Evolutionary conservation across 73 alveolate species (phyloP), one percentile per base, ranked within the genome.

Genomic region (Paramecium pentaurelia): DNA sequence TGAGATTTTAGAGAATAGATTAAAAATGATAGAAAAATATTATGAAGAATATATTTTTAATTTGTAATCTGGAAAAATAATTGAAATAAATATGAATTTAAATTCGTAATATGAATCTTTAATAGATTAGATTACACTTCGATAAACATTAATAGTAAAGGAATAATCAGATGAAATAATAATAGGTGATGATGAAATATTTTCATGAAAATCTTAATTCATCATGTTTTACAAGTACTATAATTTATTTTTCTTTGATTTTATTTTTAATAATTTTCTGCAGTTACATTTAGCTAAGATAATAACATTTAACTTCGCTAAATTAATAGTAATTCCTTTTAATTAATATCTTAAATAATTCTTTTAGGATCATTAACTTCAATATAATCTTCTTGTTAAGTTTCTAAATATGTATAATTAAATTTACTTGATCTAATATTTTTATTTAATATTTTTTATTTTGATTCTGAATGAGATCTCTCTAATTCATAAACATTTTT

Each of bases 181-280:
- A 7, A 49, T 80, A 4, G 91, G 75, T 44, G 91, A 80, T 80
- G 91, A 80, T 80, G 91, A 80, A 80, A 47, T 80, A 80, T 80
- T 6, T 77, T 80, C 91, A 80, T 80, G 91, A 80, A 64, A 64
- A 64, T 32, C 32, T 18, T 18, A 54, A 54, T 54, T 54, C 22
- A 64, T 64, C 84, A 64, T 32, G 28, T 64, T 64, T 64, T 64
- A 64, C 22, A 64, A 34, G 84, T 34, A 64, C 84, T 64, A 28
- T 25, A 32, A 64, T 64, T 64, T 28, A 8, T 25, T 64, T 64
- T 32, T 64, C 27, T 64, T 12, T 34, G 27, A 6, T 64, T 27
- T 28, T 27, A 64, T 64, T 64, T 64, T 34, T 64, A 28, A 64
- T 32, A 32, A 64, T 28, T 64, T 12, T 64, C 84, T 64, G 20